phyloP scores from a whole-genome alignment of 495 filamentous ascomycete genomes.

The Penicillium lagena region DNA sequence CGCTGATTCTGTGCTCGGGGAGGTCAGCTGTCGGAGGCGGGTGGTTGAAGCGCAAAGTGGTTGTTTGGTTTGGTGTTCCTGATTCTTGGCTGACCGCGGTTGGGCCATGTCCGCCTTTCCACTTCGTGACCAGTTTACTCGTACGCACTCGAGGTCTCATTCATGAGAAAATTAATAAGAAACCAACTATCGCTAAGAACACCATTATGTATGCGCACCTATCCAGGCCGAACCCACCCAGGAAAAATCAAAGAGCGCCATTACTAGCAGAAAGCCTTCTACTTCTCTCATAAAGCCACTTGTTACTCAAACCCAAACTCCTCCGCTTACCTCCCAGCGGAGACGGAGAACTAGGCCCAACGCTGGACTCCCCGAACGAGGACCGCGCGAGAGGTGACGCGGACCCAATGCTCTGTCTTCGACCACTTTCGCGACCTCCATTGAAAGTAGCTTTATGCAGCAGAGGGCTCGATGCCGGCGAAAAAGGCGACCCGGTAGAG shows the following conservation, averaged over 20 bases:
- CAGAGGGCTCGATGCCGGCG: conserved; percentile 55
- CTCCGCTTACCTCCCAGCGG: conserved; percentile 55
- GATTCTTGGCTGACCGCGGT: too few relatives aligned
- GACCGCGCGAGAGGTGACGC: conserved; percentile 32
- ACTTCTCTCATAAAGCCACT: conserved; percentile 85
- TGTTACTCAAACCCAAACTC: conserved; percentile 71
- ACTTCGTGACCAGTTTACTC: too few relatives aligned
- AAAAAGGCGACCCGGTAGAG: conserved; percentile 37
- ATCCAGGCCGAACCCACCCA: conserved; percentile 6
- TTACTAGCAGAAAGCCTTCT: conserved; percentile 39
- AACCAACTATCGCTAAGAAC: conserved; percentile 2
- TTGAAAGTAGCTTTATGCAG: conserved; percentile 60
- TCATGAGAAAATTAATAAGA: too few relatives aligned
- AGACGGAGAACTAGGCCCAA: conserved; percentile 55
- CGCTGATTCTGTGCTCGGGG: too few relatives aligned
- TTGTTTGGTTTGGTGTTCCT: too few relatives aligned
- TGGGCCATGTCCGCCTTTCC: too few relatives aligned
- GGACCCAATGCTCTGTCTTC: conserved; percentile 57
- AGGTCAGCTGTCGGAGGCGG: too few relatives aligned
- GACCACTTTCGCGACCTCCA: conserved; percentile 41
- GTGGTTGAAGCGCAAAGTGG: too few relatives aligned
- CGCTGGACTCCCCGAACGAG: conserved; percentile 27
- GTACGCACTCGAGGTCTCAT: too few relatives aligned
- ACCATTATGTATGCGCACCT: conserved; percentile 3
- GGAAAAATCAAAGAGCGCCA: conserved; percentile 24